Base-by-base conservation (phyloP, 495 filamentous ascomycete genomes). In the Penicillium antarcticum region DNA sequence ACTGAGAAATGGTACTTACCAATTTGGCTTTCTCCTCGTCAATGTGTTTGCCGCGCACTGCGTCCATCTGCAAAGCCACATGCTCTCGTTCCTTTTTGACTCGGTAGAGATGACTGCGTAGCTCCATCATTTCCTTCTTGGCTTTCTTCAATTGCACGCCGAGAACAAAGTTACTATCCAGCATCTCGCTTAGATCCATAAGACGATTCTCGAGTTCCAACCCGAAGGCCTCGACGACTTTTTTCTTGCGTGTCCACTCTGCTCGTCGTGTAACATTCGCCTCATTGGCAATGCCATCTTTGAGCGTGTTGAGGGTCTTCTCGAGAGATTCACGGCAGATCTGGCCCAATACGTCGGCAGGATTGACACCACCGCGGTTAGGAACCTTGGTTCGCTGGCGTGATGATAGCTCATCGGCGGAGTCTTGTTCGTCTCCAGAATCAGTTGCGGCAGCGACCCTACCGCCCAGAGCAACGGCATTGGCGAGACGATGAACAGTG, bases 251-350 rank as follows among this genome's bases (percentile, higher is more conserved):
- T 37, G 73, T 77, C 46, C 75, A 82, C 60, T 85, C 82, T 4
- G 78, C 73, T 23, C 71, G 68, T 39, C 62, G 58, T 10, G 67
- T 52, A 9, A 63, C 46, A 53, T 72, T 75, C 11, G 58, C 47
- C 14, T 73, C 72, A 37, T 68, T 71, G 7, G 56, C 63, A 31
- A 74, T 73, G 10, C 63, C 68, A 34, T 64, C 67, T 18, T 68
- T 66, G 11, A 74, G 63, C 9, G 73, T 68, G 2, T 66, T 63
- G 4, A 74, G 63, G 6, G 69, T 79, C 45, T 77, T 77, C 32
- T 81, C 80, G 23, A 87, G 68, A 1, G 85, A 80, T 60, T 89
- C 87, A 36, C 83, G 78, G 65, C 85, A 88, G 36, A 89, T 77
- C 62, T 88, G 84, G 41, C 79, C 74, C 9, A 89, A 62, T 0